These are phyloP conservation scores for Sphagnum fallax DNA, from an alignment of 228 moss, liverwort and hornwort species.

Conservation along the genomic window DNA sequence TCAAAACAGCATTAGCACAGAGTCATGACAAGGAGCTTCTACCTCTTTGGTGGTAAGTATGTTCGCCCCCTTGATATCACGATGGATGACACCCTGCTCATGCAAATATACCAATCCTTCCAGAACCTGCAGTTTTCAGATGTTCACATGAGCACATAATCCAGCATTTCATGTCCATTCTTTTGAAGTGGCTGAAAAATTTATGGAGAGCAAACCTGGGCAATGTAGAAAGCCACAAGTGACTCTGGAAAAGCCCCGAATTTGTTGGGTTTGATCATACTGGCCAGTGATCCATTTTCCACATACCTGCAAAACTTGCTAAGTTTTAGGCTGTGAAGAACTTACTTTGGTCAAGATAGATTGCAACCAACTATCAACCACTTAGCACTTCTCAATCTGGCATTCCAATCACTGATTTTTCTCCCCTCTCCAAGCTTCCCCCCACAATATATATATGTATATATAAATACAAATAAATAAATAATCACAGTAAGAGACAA, in stretches of 20 bases:
- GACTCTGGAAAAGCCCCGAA: conserved; percentile 93
- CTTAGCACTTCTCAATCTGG: background rate
- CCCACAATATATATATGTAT: no score
- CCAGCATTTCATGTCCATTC: no score
- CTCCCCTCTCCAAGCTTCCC: background rate
- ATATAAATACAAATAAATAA: no score
- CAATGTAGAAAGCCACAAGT: conserved; percentile 88
- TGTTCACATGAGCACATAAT: background rate
- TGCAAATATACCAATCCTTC: conserved; percentile 95
- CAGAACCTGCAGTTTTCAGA: conserved; percentile 43
- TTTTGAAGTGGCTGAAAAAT: no score
- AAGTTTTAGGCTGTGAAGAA: background rate
- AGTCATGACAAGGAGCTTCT: background rate
- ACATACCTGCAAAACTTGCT: conserved; percentile 57
- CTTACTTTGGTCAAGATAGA: background rate
- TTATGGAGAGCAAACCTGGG: conserved; percentile 52
- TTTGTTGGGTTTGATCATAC: conserved; percentile 92
- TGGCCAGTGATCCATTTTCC: conserved; percentile 98
- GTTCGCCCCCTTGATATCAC: conserved; percentile 98
- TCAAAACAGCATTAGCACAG: no score
- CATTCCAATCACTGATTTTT: background rate
- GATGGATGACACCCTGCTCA: conserved; percentile 95
- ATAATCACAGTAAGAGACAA: background rate
- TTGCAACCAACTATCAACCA: background rate
- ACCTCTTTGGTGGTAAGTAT: conserved; percentile 98